Evolutionary conservation across 2,329 filamentous ascomycete species (phyloP).

Genomic region (Parascedosporium putredinis): DNA sequence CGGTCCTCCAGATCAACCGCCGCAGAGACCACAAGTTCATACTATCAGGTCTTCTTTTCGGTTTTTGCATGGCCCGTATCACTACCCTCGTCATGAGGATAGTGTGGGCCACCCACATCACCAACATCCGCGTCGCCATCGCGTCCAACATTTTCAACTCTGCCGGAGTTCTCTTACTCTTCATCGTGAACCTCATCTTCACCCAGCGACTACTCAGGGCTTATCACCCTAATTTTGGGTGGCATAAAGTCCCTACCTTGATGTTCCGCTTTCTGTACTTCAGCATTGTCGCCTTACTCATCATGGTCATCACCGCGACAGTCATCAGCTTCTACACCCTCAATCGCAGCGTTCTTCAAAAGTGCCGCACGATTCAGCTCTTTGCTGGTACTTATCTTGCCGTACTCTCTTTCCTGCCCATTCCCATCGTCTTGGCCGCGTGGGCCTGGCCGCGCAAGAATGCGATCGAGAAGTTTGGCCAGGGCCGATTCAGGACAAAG

Average conservation of each 20-base stretch:
- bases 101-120: conserved; percentile 36
- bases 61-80: conserved; percentile 46
- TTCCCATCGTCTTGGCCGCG: conserved; percentile 43
- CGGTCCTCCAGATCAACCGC: conserved; percentile 40
- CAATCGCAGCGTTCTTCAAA: conserved; percentile 31
- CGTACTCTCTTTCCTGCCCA: conserved; percentile 50
- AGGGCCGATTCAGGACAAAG: conserved; percentile 57
- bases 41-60: conserved; percentile 46
- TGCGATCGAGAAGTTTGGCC: conserved; percentile 41
- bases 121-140: conserved; percentile 33
- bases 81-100: conserved; percentile 41
- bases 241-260: conserved; percentile 43
- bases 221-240: conserved; percentile 60
- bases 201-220: conserved; percentile 65
- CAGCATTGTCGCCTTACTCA: conserved; percentile 46
- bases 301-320: conserved; percentile 55
- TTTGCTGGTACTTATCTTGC: conserved; percentile 54
- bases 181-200: conserved; percentile 52
- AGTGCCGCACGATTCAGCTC: conserved; percentile 56
- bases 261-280: conserved; percentile 49
- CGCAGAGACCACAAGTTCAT: conserved; percentile 46
- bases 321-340: conserved; percentile 61
- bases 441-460: conserved; percentile 36
- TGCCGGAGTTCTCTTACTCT: conserved; percentile 60
- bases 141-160: conserved; percentile 61